Conservation (phyloP, 768 basidiomycete genomes). For the Psilocybe tampanensis region DNA sequence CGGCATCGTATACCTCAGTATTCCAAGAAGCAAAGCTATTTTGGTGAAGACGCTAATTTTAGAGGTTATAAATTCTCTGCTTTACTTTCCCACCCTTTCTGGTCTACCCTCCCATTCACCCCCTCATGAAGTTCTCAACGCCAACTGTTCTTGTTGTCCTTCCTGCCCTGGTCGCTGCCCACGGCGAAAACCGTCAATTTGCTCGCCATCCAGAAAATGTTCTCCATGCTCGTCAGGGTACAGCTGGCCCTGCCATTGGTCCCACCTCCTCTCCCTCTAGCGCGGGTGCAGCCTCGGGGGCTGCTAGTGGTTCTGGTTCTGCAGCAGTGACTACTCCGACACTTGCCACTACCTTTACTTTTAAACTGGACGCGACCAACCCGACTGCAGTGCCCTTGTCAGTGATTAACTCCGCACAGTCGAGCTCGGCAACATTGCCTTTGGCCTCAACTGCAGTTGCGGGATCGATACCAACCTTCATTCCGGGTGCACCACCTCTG, state of each 20-base stretch:
- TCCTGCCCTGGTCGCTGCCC: slow-evolving; percentile 44
- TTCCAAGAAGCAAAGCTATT: slow-evolving; percentile 6
- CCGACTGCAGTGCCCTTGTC: slow-evolving; percentile 64
- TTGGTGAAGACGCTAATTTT: slow-evolving; percentile 7
- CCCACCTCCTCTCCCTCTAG: neutral
- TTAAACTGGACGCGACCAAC: slow-evolving; percentile 52
- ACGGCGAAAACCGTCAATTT: slow-evolving; percentile 26
- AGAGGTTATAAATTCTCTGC: slow-evolving; percentile 2
- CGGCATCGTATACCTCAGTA: neutral
- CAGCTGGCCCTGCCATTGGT: slow-evolving; percentile 9
- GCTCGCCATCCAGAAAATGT: slow-evolving; percentile 16
- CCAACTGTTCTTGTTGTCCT: slow-evolving; percentile 36
- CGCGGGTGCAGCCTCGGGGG: neutral
- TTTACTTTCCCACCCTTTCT: slow-evolving; percentile 18
- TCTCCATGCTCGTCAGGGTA: slow-evolving; percentile 28
- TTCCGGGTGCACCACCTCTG: slow-evolving; percentile 61
- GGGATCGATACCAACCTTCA: slow-evolving; percentile 50
- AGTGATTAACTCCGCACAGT: slow-evolving; percentile 44
- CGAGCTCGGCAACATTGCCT: slow-evolving; percentile 44
- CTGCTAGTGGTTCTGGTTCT: slow-evolving; percentile 1
- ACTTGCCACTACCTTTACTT: slow-evolving; percentile 13
- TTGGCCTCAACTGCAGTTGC: slow-evolving; percentile 49
- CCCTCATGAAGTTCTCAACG: slow-evolving; percentile 37
- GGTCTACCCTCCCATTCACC: slow-evolving; percentile 13
- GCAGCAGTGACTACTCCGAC: neutral